Evolutionary conservation across 1,284 basidiomycete species (phyloP), one percentile per base, ranked within the genome.

Genomic region (Chiua sp.): DNA sequence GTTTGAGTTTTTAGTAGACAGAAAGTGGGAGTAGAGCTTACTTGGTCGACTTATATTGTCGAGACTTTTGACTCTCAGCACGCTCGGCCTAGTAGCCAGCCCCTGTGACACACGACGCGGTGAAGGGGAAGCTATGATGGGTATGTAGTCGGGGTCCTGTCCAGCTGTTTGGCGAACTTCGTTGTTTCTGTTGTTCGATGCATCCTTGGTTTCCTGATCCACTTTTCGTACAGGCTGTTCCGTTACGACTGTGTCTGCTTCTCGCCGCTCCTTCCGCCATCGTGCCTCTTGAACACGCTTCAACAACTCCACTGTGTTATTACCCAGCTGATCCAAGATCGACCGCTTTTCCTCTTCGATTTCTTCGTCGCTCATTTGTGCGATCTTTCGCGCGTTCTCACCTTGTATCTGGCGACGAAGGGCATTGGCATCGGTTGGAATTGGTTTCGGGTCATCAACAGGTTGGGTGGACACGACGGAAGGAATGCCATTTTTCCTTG

Each of bases 301-400:
- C 59, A 91, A 57, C 15, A 83, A 75, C 7, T 81, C 82, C 7
- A 75, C 76, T 11, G 87, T 69, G 16, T 76, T 78, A 1, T 76
- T 69, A 0, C 87, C 88, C 61, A 91, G 81, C 54, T 79, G 78
- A 57, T 85, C 81, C 56, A 85, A 61, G 33, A 90, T 77, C 52
- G 85, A 80, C 35, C 73, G 73, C 50, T 80, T 72, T 65, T 85
- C 84, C 39, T 74, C 63, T 44, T 78, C 74, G 3, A 81, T 70
- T 59, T 87, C 80, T 0, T 75, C 73, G 5, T 74, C 67, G 22
- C 72, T 70, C 86, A 87, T 87, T 3, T 59, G 62, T 22, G 72
- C 72, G 1, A 87, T 70, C 23, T 70, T 66, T 7, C 65, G 69
- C 42, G 71, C 70, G 61, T 87, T 86, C 67, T 83, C 80, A 51